Evolutionary conservation across 1,284 basidiomycete genomes (phyloP), one percentile per base, ranked within the genome.

Genomic region (Puccinia hordei): DNA sequence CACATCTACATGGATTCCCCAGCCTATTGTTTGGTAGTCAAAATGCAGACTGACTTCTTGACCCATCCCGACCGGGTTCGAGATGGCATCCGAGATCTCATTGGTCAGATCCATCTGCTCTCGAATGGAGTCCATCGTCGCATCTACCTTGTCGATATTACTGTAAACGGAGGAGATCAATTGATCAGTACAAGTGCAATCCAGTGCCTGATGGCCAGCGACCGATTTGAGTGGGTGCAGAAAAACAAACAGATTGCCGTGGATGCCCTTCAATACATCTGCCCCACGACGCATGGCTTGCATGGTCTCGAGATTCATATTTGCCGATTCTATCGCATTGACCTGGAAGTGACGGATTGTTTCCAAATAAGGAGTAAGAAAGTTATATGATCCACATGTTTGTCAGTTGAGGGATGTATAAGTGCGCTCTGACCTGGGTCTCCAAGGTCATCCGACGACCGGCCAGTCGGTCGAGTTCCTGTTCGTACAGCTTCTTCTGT

Each of bases 231-330:
- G 51, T 15, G 13, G 9, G 17, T 53, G 17, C 22, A 53, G 17
- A 55, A 24, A 27, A 27, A 90, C 93, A 85, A 82, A 96, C 94
- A 98, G 89, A 84, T 91, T 92, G 78, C 92, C 91, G 85, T 99
- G 97, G 81, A 99, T 98, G 68, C 90, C 89, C 87, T 93, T 93
- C 86, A 99, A 89, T 22, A 93, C 97, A 82, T 92, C 91, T 0
- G 95, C 90, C 59, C 94, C 97, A 87, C 93, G 93, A 91, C 95
- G 95, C 94, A 99, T 98, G 38, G 94, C 95, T 38, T 90, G 88
- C 93, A 99, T 95, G 41, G 95, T 98, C 89, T 98, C 95, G 85
- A 94, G 92, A 87, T 99, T 99, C 87, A 99, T 90, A 88, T 98
- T 99, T 71, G 97, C 97, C 27, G 93, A 94, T 87, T 99, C 97